Conservation (phyloP, 106 monocot genomes). For the Phalaenopsis aphrodite region DNA sequence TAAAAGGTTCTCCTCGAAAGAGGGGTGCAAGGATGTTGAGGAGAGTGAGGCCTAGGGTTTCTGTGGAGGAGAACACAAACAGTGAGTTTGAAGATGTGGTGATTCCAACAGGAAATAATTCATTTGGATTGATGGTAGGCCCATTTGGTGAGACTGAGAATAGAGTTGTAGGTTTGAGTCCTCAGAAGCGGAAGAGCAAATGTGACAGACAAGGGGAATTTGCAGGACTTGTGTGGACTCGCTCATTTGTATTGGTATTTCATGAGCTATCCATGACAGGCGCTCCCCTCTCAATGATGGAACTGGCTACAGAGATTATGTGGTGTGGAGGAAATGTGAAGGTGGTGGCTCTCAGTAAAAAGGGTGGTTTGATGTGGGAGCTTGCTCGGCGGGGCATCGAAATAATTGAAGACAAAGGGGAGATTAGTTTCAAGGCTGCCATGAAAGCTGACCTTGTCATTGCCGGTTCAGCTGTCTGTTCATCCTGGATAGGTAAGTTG, state of each 20-base stretch:
- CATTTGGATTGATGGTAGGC: constrained; percentile 73
- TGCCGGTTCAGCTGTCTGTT: constrained; percentile 90
- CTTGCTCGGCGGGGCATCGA: constrained; percentile 69
- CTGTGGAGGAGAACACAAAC: constrained; percentile 15
- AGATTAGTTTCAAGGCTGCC: constrained; percentile 67
- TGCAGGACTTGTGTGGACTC: constrained; percentile 52
- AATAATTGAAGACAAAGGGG: constrained; percentile 53
- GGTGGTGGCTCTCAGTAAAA: constrained; percentile 65
- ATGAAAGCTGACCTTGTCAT: constrained; percentile 71
- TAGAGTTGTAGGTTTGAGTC: constrained; percentile 49
- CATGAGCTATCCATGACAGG: constrained; percentile 98
- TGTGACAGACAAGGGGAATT: constrained; percentile 67
- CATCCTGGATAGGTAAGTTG: constrained; percentile 85
- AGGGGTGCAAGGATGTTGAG: constrained; percentile 18
- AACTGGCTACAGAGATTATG: constrained; percentile 75
- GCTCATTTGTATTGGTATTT: constrained; percentile 70
- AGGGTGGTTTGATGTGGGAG: constrained; percentile 76
- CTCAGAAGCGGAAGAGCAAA: constrained; percentile 53
- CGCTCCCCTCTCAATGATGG: constrained; percentile 95
- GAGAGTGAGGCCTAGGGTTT: constrained; percentile 17
- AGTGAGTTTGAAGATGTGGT: constrained; percentile 33
- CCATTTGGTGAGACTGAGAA: constrained; percentile 81
- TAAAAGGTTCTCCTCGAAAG: constrained; percentile 20
- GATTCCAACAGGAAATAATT: constrained; percentile 54
- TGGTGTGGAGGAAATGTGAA: constrained; percentile 78